Evolutionary conservation across 306 rosid species (phyloP).

Genomic region (Prunus davidiana): DNA sequence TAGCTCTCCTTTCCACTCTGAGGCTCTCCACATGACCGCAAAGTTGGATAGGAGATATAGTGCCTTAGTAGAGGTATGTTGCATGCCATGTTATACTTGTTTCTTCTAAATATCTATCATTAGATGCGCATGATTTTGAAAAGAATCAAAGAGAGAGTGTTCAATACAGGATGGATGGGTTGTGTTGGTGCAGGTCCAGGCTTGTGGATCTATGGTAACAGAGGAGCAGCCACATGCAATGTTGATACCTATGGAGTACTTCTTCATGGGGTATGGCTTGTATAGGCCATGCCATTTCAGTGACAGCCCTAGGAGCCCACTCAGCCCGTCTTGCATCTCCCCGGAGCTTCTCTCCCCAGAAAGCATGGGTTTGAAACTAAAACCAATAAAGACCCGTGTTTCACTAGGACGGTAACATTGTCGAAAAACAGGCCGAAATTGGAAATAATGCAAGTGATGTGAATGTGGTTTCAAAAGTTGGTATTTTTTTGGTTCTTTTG

Average conservation of each 20-base stretch:
- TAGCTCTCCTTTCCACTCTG: slow-evolving; percentile 89
- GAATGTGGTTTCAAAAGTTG: neutral
- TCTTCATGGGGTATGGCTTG: slow-evolving; percentile 84
- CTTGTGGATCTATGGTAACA: slow-evolving; percentile 95
- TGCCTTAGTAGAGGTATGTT: slow-evolving; percentile 83
- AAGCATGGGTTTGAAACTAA: slow-evolving; percentile 93
- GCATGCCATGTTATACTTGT: neutral
- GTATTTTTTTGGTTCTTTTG: slow-evolving; percentile 17
- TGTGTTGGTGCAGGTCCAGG: slow-evolving; percentile 64
- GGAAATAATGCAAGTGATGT: slow-evolving; percentile 20
- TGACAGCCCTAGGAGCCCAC: slow-evolving; percentile 82
- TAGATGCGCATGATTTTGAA: neutral
- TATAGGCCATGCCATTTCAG: slow-evolving; percentile 63
- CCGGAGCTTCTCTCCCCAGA: slow-evolving; percentile 95
- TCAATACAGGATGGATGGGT: slow-evolving; percentile 13
- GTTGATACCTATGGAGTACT: slow-evolving; percentile 91
- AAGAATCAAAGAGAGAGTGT: neutral
- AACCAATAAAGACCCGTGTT: slow-evolving; percentile 83
- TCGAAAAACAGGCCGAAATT: slow-evolving; percentile 10
- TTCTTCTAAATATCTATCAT: neutral
- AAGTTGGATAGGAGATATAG: slow-evolving; percentile 75
- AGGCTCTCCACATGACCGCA: slow-evolving; percentile 82
- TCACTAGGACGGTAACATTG: slow-evolving; percentile 35
- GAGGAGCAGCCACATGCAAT: slow-evolving; percentile 97
- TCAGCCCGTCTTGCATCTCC: slow-evolving; percentile 84